These are phyloP conservation scores for Orbilia blumenaviensis DNA, from an alignment of 2,329 filamentous ascomycete species.

Conservation along the genomic window DNA sequence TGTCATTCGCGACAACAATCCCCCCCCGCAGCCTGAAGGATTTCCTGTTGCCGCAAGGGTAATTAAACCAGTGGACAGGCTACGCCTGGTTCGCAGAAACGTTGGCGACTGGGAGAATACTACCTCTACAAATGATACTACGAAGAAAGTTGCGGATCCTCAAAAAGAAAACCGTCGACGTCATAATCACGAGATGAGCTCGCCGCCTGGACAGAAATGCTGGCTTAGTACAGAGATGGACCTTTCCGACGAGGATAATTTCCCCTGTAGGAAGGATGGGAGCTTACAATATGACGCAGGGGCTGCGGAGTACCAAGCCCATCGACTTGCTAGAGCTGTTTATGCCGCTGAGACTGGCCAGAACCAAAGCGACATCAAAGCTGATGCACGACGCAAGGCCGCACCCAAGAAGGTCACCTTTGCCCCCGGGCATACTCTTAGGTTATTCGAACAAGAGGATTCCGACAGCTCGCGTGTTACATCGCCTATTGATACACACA, in stretches of 20 bases:
- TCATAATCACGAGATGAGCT: neutral
- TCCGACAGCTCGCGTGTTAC: slow-evolving; percentile 7
- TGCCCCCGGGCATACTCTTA: slow-evolving; percentile 12
- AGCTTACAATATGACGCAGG: neutral
- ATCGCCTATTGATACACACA: slow-evolving; percentile 8
- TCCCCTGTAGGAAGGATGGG: slow-evolving; percentile 12
- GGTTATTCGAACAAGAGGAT: slow-evolving; percentile 13
- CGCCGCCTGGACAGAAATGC: neutral
- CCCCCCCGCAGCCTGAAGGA: neutral
- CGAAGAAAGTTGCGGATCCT: slow-evolving; percentile 1
- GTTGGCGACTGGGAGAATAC: no score
- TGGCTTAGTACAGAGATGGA: slow-evolving; percentile 29
- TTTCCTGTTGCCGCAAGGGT: no score
- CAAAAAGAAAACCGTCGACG: neutral
- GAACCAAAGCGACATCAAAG: no score
- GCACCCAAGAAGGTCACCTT: slow-evolving; percentile 40
- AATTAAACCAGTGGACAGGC: no score
- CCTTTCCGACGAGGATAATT: slow-evolving; percentile 50
- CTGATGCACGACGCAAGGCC: neutral
- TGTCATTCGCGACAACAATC: slow-evolving; percentile 20
- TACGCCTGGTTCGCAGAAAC: no score
- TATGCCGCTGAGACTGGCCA: no score
- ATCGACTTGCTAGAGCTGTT: slow-evolving; percentile 22
- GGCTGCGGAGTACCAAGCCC: slow-evolving; percentile 14
- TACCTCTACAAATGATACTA: neutral